Evolutionary conservation across 1,284 basidiomycete species (phyloP).

Genomic region (Boletus semigastroideus): DNA sequence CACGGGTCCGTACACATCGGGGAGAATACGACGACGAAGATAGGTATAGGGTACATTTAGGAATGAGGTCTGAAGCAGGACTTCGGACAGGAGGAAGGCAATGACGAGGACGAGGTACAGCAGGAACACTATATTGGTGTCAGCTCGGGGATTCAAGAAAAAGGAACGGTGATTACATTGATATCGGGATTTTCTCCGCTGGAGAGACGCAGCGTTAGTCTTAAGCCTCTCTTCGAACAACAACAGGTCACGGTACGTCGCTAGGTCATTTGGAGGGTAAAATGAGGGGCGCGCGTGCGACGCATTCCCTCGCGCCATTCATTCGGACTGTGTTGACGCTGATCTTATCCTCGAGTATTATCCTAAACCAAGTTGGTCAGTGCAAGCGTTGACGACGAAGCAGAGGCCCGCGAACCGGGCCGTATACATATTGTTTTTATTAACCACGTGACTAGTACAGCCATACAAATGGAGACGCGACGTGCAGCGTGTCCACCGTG

Average conservation of each 20-base stretch:
- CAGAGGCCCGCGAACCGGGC: not conserved
- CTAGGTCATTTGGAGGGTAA: slow-evolving; percentile 44
- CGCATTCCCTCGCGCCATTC: slow-evolving; percentile 38
- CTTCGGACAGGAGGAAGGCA: slow-evolving; percentile 69
- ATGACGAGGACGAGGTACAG: slow-evolving; percentile 68
- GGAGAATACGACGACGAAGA: slow-evolving; percentile 48
- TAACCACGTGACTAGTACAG: slow-evolving; percentile 21
- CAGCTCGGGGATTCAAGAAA: slow-evolving; percentile 7
- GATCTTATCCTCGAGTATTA: not conserved
- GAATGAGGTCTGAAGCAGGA: slow-evolving; percentile 67
- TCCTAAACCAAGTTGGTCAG: not conserved
- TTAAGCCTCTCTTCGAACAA: slow-evolving; percentile 96
- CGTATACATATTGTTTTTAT: slow-evolving; percentile 7
- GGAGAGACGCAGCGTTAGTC: slow-evolving; percentile 82
- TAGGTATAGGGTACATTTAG: slow-evolving; percentile 63
- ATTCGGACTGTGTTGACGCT: not conserved
- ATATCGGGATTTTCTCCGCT: slow-evolving; percentile 82
- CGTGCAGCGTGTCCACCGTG: slow-evolving; percentile 20
- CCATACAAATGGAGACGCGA: slow-evolving; percentile 30
- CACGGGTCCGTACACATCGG: slow-evolving; percentile 48
- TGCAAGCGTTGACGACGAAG: not conserved
- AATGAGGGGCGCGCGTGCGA: slow-evolving; percentile 30
- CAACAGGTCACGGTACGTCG: slow-evolving; percentile 87
- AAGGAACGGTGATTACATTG: slow-evolving; percentile 57
- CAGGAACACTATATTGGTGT: slow-evolving; percentile 64